These are phyloP conservation scores for Trichosporon inkin DNA, from an alignment of 1,284 basidiomycete species.

Conservation along the genomic window DNA sequence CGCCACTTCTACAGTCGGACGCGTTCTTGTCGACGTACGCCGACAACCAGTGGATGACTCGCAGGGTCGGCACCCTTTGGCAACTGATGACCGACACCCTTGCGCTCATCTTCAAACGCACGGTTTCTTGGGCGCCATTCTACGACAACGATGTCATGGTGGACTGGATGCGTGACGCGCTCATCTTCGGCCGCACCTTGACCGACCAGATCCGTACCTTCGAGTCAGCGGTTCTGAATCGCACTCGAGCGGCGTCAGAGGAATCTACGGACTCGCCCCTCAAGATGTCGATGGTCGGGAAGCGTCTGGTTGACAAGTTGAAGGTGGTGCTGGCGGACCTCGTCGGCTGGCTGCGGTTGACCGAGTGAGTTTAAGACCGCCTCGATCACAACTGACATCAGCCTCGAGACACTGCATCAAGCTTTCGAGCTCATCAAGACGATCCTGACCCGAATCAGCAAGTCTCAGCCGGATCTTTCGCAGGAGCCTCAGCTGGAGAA, in stretches of 20 bases:
- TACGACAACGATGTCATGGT: slow-evolving; percentile 80
- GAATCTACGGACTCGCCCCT: slow-evolving; percentile 32
- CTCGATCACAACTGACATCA: slow-evolving; percentile 16
- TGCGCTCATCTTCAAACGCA: slow-evolving; percentile 74
- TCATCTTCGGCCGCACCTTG: slow-evolving; percentile 83
- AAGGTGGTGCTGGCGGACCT: slow-evolving; percentile 73
- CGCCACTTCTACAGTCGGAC: slow-evolving; percentile 39
- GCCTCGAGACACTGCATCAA: slow-evolving; percentile 76
- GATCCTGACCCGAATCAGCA: slow-evolving; percentile 58
- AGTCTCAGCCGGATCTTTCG: slow-evolving; percentile 30
- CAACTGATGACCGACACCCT: slow-evolving; percentile 72
- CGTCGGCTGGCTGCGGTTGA: slow-evolving; percentile 79
- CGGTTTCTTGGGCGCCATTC: slow-evolving; percentile 72
- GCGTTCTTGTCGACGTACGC: slow-evolving; percentile 52
- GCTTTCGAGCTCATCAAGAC: slow-evolving; percentile 74
- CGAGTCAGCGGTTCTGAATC: slow-evolving; percentile 61
- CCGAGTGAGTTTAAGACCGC: slow-evolving; percentile 55
- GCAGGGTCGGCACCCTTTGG: slow-evolving; percentile 70
- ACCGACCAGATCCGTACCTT: slow-evolving; percentile 73
- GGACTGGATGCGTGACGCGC: slow-evolving; percentile 92
- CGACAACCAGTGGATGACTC: slow-evolving; percentile 48
- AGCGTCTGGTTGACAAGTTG: slow-evolving; percentile 70
- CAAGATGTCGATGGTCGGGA: slow-evolving; percentile 54
- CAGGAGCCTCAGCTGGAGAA: slow-evolving; percentile 29
- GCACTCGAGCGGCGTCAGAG: slow-evolving; percentile 36